Percentiles rank a stretch among this genome's conserved stretches.
phyloP scores from a whole-genome alignment of 2,329 filamentous ascomycete species.

The Trichoderma brevicompactum region DNA sequence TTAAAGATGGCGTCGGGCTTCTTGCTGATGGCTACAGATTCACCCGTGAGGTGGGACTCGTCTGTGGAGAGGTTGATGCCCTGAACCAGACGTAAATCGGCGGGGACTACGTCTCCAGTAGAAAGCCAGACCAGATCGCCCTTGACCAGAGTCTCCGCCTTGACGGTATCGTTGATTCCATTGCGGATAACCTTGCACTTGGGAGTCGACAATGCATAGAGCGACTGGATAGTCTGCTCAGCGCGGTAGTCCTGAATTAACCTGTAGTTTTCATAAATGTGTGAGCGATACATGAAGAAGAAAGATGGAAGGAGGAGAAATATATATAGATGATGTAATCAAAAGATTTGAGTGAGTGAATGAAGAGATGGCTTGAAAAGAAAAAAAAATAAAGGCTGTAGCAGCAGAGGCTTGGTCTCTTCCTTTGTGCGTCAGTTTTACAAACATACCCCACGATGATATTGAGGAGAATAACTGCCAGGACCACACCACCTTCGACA shows the following conservation, averaged over 20 bases:
- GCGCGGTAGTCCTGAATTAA: constrained; percentile 65
- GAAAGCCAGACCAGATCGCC: constrained; percentile 67
- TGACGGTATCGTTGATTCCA: constrained; percentile 55
- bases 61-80: constrained; percentile 77
- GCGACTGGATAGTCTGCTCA: constrained; percentile 65
- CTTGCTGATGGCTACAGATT: constrained; percentile 72
- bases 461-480: constrained; percentile 68
- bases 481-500: constrained; percentile 66
- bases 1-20: constrained; percentile 60
- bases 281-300: constrained; percentile 10
- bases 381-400: neutral
- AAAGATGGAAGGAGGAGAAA: constrained; percentile 23
- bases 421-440: constrained; percentile 24
- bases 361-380: neutral
- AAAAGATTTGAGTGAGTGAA: neutral
- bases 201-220: constrained; percentile 61
- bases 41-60: constrained; percentile 74
- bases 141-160: constrained; percentile 62
- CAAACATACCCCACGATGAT: constrained; percentile 64
- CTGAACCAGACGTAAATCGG: constrained; percentile 67
- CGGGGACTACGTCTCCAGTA: constrained; percentile 71
- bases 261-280: constrained; percentile 38
- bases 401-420: constrained; percentile 22
- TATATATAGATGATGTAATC: too few relatives aligned
- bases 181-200: constrained; percentile 63